These are phyloP conservation scores for Mariannaea sp. DNA, from an alignment of 2,329 filamentous ascomycete genomes.

Conservation along the genomic window DNA sequence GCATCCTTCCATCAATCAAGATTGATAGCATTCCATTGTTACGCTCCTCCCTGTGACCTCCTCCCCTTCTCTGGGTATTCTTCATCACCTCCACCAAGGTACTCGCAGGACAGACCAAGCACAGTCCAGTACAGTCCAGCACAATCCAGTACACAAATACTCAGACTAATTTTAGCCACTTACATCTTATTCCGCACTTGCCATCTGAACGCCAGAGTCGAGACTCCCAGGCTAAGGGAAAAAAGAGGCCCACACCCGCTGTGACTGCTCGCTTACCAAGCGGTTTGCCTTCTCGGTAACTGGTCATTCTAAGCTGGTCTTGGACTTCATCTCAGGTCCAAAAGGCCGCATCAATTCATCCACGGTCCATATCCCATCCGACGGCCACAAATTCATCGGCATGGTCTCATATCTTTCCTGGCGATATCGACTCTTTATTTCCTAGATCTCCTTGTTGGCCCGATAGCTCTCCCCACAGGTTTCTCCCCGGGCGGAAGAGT, in stretches of 20 bases:
- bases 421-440: conserved; percentile 14
- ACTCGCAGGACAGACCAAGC: too few relatives aligned
- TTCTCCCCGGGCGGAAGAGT: background rate
- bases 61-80: too few relatives aligned
- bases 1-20: too few relatives aligned
- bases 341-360: conserved; percentile 19
- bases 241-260: background rate
- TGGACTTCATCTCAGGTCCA: too few relatives aligned
- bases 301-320: conserved; percentile 24
- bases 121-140: too few relatives aligned
- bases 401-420: conserved; percentile 15
- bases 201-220: background rate
- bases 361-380: conserved; percentile 12
- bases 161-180: too few relatives aligned
- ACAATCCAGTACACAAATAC: too few relatives aligned
- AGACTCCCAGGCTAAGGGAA: background rate
- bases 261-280: conserved; percentile 28
- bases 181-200: too few relatives aligned
- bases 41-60: too few relatives aligned
- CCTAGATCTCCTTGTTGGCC: background rate
- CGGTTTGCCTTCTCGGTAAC: conserved; percentile 16
- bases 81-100: too few relatives aligned
- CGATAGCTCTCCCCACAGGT: conserved; percentile 5
- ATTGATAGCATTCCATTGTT: too few relatives aligned
- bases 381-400: conserved; percentile 20